These are phyloP conservation scores for Starmera pachycereana DNA, from an alignment of 805 yeast genomes.

Conservation along the genomic window DNA sequence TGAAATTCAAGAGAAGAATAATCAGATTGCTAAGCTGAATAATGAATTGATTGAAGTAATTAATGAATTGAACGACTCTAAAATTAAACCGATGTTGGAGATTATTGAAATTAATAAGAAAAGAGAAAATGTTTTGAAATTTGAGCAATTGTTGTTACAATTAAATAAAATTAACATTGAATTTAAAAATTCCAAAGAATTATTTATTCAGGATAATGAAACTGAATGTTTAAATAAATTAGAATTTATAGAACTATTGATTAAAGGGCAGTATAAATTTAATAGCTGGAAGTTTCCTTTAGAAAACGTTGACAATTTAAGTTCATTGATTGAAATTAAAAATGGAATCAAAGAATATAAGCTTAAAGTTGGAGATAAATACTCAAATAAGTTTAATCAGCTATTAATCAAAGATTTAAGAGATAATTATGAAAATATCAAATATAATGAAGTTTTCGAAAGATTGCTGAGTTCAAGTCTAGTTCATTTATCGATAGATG, in stretches of 20 bases:
- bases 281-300: conserved; percentile 31
- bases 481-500: conserved; percentile 28
- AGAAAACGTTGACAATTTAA: conserved; percentile 15
- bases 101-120: conserved; percentile 40
- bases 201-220: conserved; percentile 34
- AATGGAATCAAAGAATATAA: too few species aligned
- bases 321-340: too few species aligned
- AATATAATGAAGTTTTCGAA: conserved; percentile 36
- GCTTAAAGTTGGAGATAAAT: conserved; percentile 40
- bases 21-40: conserved; percentile 37
- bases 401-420: conserved; percentile 52
- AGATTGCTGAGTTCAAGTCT: conserved; percentile 29
- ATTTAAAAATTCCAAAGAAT: conserved; percentile 38
- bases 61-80: conserved; percentile 33
- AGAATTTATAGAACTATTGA: conserved; percentile 44
- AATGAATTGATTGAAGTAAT: conserved; percentile 36
- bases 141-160: conserved; percentile 52
- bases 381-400: conserved; percentile 38
- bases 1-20: conserved; percentile 45
- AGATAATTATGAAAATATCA: conserved; percentile 39
- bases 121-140: conserved; percentile 45
- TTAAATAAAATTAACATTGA: conserved; percentile 34
- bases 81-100: conserved; percentile 39
- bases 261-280: conserved; percentile 39
- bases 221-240: conserved; percentile 48